A percentile compares a stretch with the other conserved stretches of the same genome.
These are phyloP conservation scores for Solanum medicagineum DNA, from an alignment of 257 asterid genomes.

Conservation along the genomic window DNA sequence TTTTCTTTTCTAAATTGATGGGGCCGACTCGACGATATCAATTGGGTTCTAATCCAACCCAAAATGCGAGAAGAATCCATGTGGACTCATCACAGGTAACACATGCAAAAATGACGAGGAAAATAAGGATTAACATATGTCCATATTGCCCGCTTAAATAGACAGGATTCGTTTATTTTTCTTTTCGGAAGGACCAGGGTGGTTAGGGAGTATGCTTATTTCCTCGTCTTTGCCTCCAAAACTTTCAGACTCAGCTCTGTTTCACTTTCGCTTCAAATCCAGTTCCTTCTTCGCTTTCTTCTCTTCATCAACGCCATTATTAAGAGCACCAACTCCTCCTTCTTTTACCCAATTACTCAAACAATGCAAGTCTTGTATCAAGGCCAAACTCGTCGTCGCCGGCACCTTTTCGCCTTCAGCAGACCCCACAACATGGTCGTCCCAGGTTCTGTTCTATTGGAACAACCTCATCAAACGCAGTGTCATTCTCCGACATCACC, in stretches of 20 bases:
- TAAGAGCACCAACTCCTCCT: background rate
- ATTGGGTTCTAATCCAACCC: no score
- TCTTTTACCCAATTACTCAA: background rate
- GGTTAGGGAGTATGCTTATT: background rate
- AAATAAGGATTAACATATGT: no score
- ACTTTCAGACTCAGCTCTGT: background rate
- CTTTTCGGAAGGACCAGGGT: background rate
- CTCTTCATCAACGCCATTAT: background rate
- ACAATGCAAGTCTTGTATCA: conserved; percentile 2
- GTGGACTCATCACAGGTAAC: no score
- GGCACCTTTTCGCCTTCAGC: background rate
- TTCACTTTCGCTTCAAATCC: background rate
- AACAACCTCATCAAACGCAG: conserved; percentile 51
- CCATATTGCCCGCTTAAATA: background rate
- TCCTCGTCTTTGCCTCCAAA: background rate
- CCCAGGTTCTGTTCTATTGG: conserved; percentile 45
- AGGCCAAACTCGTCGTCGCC: background rate
- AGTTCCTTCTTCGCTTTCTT: background rate
- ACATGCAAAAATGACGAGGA: no score
- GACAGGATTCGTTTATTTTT: background rate
- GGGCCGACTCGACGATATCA: no score
- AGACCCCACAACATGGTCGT: background rate
- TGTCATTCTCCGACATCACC: conserved; percentile 13
- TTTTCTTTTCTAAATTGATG: no score
- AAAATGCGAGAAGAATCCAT: no score